Percentiles rank a stretch among this genome's conserved stretches.
Conservation (phyloP, 2,329 filamentous ascomycete species). For the Fusarium sp. region DNA sequence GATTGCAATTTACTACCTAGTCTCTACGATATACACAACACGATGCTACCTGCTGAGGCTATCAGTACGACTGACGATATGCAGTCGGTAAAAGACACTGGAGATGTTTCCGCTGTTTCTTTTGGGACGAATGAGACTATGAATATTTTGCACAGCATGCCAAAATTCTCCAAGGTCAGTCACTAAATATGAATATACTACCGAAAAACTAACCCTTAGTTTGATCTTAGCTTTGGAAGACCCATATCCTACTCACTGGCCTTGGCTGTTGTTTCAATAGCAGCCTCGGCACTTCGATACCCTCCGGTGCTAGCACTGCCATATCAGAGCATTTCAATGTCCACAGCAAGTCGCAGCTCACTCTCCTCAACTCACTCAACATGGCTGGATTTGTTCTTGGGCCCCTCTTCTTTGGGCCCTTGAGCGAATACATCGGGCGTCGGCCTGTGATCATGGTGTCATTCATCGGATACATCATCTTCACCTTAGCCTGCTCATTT, state of each 20-base stretch:
- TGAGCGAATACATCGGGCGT: neutral
- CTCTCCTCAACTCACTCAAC: neutral
- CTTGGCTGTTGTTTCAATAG: neutral
- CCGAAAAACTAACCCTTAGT: too few relatives aligned
- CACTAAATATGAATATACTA: neutral
- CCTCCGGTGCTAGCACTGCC: neutral
- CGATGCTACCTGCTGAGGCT: too few relatives aligned
- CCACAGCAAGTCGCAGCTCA: neutral
- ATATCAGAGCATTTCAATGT: neutral
- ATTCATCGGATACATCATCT: neutral
- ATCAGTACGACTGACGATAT: too few relatives aligned
- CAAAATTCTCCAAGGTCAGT: neutral
- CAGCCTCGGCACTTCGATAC: neutral
- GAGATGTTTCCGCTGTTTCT: too few relatives aligned
- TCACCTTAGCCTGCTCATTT: neutral
- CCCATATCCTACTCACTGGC: neutral
- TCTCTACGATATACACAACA: too few relatives aligned
- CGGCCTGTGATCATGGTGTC: neutral
- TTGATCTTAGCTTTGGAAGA: neutral
- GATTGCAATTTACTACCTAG: too few relatives aligned
- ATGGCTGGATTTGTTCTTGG: neutral
- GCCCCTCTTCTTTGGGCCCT: neutral
- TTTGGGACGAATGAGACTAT: too few relatives aligned
- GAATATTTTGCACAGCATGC: too few relatives aligned
- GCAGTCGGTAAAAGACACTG: too few relatives aligned